A percentile compares a stretch with the other conserved stretches of the same genome.
Conservation (phyloP, 805 yeast genomes). For the Saitoella complicata region DNA sequence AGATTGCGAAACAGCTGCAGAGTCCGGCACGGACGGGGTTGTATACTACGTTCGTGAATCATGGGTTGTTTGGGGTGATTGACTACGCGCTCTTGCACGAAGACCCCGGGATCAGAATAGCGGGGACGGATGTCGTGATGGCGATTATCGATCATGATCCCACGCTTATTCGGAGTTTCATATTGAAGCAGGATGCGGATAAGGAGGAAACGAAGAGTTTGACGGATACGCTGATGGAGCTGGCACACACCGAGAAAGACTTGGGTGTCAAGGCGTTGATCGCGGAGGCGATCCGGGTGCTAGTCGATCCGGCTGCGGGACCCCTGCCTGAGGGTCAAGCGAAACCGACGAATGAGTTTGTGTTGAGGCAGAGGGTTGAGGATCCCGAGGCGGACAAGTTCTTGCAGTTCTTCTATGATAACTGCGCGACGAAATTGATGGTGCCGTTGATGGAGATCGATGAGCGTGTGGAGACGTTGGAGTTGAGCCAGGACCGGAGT, state of each 20-base stretch:
- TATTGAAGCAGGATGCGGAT: constrained; percentile 1
- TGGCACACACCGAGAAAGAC: constrained; percentile 45
- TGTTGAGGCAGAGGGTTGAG: constrained; percentile 8
- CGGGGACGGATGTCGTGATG: constrained; percentile 69
- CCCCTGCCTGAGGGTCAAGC: constrained; percentile 6
- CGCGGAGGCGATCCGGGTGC: constrained; percentile 60
- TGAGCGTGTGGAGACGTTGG: constrained; percentile 1
- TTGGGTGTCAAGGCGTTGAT: constrained; percentile 69
- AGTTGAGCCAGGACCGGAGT: constrained; percentile 6
- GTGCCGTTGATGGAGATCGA: constrained; percentile 27
- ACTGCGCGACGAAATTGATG: constrained; percentile 45
- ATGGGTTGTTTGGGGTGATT: constrained; percentile 55
- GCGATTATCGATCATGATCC: constrained; percentile 76
- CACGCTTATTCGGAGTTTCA: constrained; percentile 6
- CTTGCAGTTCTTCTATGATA: constrained; percentile 43
- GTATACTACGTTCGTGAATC: constrained; percentile 43
- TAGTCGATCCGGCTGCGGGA: constrained; percentile 40
- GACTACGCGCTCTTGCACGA: constrained; percentile 51
- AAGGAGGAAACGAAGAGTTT: constrained; percentile 14
- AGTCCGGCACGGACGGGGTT: constrained; percentile 46
- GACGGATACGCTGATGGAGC: constrained; percentile 29
- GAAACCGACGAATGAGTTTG: constrained; percentile 5
- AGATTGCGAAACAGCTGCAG: constrained; percentile 54
- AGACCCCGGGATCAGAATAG: constrained; percentile 32
- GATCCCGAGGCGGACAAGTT: constrained; percentile 20